Evolutionary conservation across 2,329 filamentous ascomycete genomes (phyloP).

Genomic region (Fusarium nurragi): DNA sequence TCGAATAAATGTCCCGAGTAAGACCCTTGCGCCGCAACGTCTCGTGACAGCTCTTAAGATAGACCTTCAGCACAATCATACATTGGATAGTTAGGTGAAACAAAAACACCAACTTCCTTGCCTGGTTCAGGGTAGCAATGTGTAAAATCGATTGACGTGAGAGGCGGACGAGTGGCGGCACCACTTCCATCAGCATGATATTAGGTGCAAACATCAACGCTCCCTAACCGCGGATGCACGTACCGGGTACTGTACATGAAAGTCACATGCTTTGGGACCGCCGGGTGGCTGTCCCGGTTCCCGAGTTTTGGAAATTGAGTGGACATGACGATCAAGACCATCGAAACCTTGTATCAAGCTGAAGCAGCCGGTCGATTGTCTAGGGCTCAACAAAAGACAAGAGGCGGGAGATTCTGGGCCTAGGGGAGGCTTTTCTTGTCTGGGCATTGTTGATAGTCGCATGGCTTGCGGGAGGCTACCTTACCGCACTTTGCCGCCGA

Average conservation of each 20-base stretch:
- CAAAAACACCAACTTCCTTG: slow-evolving; percentile 22
- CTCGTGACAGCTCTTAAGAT: slow-evolving; percentile 1
- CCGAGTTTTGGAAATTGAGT: slow-evolving; percentile 26
- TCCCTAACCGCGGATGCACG: slow-evolving; percentile 12
- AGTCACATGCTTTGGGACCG: slow-evolving; percentile 29
- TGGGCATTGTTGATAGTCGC: slow-evolving; percentile 20
- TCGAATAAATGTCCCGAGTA: slow-evolving; percentile 12
- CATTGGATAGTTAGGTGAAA: slow-evolving; percentile 7
- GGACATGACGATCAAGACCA: slow-evolving; percentile 22
- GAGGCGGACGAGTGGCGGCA: slow-evolving; percentile 26
- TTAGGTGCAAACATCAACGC: slow-evolving; percentile 18
- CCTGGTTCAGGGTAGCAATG: slow-evolving; percentile 16
- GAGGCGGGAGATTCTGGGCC: slow-evolving; percentile 22
- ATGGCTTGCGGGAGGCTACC: slow-evolving; percentile 15
- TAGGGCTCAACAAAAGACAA: slow-evolving; percentile 34
- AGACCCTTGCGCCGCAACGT: slow-evolving; percentile 10
- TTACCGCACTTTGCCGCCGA: slow-evolving; percentile 29
- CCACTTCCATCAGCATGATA: slow-evolving; percentile 17
- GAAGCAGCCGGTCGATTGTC: slow-evolving; percentile 26
- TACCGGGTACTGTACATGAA: slow-evolving; percentile 9
- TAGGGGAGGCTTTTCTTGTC: slow-evolving; percentile 10
- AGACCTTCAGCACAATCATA: background rate
- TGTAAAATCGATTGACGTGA: slow-evolving; percentile 28
- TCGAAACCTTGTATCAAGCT: slow-evolving; percentile 35
- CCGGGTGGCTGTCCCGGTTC: slow-evolving; percentile 39